Conservation (phyloP, 2,329 filamentous ascomycete species). For the Colletotrichum lupini region DNA sequence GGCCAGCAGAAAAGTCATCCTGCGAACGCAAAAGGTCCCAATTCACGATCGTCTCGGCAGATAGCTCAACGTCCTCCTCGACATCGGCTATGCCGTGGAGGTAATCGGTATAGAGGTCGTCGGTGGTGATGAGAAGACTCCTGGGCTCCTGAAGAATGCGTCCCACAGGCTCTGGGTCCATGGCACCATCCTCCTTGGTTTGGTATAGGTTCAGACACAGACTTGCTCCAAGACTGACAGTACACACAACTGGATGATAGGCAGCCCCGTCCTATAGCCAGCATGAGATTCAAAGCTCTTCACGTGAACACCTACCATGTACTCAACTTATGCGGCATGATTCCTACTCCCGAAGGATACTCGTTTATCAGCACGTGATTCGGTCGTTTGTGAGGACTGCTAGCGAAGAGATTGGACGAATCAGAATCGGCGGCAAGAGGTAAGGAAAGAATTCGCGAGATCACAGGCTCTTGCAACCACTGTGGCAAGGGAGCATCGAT, state of each 20-base stretch:
- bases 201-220: slow-evolving; percentile 82
- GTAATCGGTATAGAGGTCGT: slow-evolving; percentile 74
- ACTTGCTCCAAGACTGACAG: slow-evolving; percentile 83
- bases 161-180: slow-evolving; percentile 62
- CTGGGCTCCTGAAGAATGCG: slow-evolving; percentile 84
- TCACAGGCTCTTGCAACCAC: slow-evolving; percentile 79
- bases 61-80: slow-evolving; percentile 73
- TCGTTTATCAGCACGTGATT: slow-evolving; percentile 97
- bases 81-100: slow-evolving; percentile 80
- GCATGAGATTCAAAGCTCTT: slow-evolving; percentile 39
- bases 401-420: slow-evolving; percentile 59
- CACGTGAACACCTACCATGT: slow-evolving; percentile 37
- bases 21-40: slow-evolving; percentile 73
- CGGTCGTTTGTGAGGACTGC: slow-evolving; percentile 78
- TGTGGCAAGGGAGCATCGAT: slow-evolving; percentile 78
- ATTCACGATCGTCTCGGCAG: slow-evolving; percentile 72
- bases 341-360: slow-evolving; percentile 88
- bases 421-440: slow-evolving; percentile 41
- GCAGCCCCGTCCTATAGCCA: slow-evolving; percentile 76
- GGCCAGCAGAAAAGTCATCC: slow-evolving; percentile 59
- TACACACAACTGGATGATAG: slow-evolving; percentile 90
- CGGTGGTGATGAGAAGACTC: slow-evolving; percentile 80
- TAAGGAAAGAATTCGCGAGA: slow-evolving; percentile 69
- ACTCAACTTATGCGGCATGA: slow-evolving; percentile 87
- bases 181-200: slow-evolving; percentile 69